Evolutionary conservation across 345 rosid species (phyloP).

Genomic region (Hibiscus syriacus): DNA sequence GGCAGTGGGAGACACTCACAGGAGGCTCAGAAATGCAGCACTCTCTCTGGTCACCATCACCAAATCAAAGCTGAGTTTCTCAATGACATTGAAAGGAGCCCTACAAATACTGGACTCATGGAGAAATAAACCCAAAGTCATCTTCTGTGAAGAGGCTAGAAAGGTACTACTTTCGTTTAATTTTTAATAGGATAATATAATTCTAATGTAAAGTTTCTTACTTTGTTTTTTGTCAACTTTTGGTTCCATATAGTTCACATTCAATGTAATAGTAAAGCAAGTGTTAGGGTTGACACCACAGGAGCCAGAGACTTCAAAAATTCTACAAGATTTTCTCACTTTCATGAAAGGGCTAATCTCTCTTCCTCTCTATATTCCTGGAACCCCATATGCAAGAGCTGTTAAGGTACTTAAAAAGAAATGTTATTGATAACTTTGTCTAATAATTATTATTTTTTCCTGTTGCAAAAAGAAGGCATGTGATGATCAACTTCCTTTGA

Average conservation of each 20-base stretch:
- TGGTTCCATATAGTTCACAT: constrained; percentile 39
- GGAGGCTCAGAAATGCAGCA: constrained; percentile 36
- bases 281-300: constrained; percentile 45
- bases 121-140: constrained; percentile 30
- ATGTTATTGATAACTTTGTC: background rate
- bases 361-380: constrained; percentile 46
- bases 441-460: background rate
- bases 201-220: background rate
- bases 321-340: constrained; percentile 43
- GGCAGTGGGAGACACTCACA: constrained; percentile 47
- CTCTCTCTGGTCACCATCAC: constrained; percentile 31
- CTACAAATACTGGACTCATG: constrained; percentile 29
- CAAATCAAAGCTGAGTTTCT: constrained; percentile 43
- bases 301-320: constrained; percentile 31
- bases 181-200: no score
- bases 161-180: constrained; percentile 16
- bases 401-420: constrained; percentile 34
- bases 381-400: constrained; percentile 57
- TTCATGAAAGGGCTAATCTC: constrained; percentile 54
- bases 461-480: constrained; percentile 28
- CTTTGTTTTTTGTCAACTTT: background rate
- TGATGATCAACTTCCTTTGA: constrained; percentile 22
- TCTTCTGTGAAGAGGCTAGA: constrained; percentile 42
- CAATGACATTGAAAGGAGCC: constrained; percentile 31
- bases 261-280: constrained; percentile 58